These are phyloP conservation scores for Pythium rishiriense DNA, from an alignment of 352 stramenopile genomes.

Conservation along the genomic window DNA sequence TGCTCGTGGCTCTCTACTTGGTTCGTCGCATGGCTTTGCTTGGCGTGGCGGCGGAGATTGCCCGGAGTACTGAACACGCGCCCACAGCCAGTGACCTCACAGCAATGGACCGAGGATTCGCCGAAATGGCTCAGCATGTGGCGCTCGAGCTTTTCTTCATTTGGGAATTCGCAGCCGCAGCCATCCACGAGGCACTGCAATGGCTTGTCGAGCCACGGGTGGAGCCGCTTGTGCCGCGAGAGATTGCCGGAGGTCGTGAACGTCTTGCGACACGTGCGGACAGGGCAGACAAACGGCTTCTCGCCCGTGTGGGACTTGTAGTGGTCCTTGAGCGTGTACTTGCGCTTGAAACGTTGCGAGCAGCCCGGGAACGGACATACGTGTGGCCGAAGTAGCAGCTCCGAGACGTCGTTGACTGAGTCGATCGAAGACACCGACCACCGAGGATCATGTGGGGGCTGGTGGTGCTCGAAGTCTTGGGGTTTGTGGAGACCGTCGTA, in stretches of 20 bases:
- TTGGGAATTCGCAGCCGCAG: background rate
- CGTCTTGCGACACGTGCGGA: background rate
- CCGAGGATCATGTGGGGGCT: background rate
- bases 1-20: no score
- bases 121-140: constrained; percentile 9
- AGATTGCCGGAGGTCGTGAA: background rate
- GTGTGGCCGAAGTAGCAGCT: background rate
- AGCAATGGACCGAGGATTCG: constrained; percentile 27
- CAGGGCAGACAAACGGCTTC: background rate
- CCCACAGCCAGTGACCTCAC: constrained; percentile 24
- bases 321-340: background rate
- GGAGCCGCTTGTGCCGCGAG: background rate
- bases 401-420: background rate
- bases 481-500: no score
- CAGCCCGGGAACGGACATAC: background rate
- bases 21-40: background rate
- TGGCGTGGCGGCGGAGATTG: background rate
- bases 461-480: background rate
- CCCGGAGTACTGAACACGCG: constrained; percentile 56
- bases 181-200: background rate
- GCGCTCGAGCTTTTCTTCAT: background rate
- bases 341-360: background rate
- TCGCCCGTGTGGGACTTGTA: background rate
- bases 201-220: background rate
- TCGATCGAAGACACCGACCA: background rate